phyloP scores from a whole-genome alignment of 345 rosid species.

The Lepidium didymum region DNA sequence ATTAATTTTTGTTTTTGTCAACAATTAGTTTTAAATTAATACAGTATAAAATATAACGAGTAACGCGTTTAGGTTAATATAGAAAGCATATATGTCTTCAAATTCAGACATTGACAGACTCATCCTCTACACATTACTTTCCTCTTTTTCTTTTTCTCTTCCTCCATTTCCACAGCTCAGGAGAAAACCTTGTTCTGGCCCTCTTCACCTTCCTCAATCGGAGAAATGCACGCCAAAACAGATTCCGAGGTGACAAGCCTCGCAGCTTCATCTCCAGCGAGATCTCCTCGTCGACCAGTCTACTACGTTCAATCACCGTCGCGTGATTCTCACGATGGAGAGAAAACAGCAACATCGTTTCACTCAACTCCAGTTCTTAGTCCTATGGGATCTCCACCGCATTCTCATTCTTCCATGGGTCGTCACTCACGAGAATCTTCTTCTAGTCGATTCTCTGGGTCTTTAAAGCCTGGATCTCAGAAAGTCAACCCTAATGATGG shows the following conservation, averaged over 20 bases:
- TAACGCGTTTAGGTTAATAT: too few relatives aligned
- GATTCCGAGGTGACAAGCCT: constrained; percentile 97
- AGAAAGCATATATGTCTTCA: neutral
- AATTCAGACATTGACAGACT: neutral
- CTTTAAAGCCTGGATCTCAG: constrained; percentile 80
- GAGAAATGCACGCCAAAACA: constrained; percentile 92
- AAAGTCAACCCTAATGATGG: constrained; percentile 77
- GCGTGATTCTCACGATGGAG: constrained; percentile 95
- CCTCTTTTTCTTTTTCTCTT: neutral
- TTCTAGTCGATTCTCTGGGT: constrained; percentile 85
- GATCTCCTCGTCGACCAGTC: constrained; percentile 84
- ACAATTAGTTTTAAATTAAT: too few relatives aligned
- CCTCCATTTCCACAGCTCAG: constrained; percentile 1
- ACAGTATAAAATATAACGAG: too few relatives aligned
- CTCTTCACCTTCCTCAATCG: neutral
- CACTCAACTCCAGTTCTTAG: constrained; percentile 91
- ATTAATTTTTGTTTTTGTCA: too few relatives aligned
- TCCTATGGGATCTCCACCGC: constrained; percentile 90
- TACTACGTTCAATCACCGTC: constrained; percentile 97
- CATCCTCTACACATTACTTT: neutral
- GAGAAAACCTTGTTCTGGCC: neutral
- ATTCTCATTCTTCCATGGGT: constrained; percentile 87
- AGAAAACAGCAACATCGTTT: constrained; percentile 91
- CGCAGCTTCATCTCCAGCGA: constrained; percentile 78
- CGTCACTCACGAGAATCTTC: constrained; percentile 90